A percentile compares a stretch with the other conserved stretches of the same genome.
phyloP scores from a whole-genome alignment of 2,329 filamentous ascomycete genomes.

The Mariannaea elegans region DNA sequence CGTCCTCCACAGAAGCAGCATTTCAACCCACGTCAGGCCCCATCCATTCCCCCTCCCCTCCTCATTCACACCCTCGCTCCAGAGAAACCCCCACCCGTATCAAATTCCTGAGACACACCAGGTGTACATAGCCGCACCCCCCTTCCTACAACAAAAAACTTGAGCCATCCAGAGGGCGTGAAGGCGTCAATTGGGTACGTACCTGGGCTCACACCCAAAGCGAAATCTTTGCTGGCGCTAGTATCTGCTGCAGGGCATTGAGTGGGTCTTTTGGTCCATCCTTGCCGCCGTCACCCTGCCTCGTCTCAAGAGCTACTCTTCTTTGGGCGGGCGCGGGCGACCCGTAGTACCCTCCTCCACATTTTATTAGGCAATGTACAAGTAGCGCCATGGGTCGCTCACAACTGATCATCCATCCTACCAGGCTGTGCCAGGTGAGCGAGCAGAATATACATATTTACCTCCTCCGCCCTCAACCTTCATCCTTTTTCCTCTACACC shows the following conservation, averaged over 20 bases:
- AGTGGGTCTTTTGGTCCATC: conserved; percentile 29
- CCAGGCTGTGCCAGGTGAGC: conserved; percentile 41
- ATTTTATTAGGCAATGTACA: conserved; percentile 43
- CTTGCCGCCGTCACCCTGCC: conserved; percentile 24
- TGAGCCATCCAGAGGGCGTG: conserved; percentile 25
- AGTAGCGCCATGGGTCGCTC: conserved; percentile 36
- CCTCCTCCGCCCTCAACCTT: conserved; percentile 37
- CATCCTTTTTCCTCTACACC: conserved; percentile 26
- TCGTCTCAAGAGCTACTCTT: conserved; percentile 32
- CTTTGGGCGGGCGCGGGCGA: conserved; percentile 36
- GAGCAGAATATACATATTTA: conserved; percentile 41
- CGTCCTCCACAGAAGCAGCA: neutral
- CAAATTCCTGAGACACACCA: conserved; percentile 32
- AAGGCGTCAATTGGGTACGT: conserved; percentile 30
- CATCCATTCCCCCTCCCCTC: neutral
- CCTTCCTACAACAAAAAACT: conserved; percentile 26
- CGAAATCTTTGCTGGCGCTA: conserved; percentile 32
- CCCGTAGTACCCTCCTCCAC: conserved; percentile 41
- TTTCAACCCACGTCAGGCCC: conserved; percentile 10
- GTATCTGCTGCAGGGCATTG: conserved; percentile 43
- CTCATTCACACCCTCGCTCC: conserved; percentile 23
- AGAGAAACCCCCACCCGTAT: conserved; percentile 18
- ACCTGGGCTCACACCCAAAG: conserved; percentile 16
- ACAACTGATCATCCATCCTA: conserved; percentile 40
- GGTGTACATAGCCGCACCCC: conserved; percentile 25